Evolutionary conservation across 495 filamentous ascomycete species (phyloP), one percentile per base, ranked within the genome.

Genomic region (Zalerion maritima): DNA sequence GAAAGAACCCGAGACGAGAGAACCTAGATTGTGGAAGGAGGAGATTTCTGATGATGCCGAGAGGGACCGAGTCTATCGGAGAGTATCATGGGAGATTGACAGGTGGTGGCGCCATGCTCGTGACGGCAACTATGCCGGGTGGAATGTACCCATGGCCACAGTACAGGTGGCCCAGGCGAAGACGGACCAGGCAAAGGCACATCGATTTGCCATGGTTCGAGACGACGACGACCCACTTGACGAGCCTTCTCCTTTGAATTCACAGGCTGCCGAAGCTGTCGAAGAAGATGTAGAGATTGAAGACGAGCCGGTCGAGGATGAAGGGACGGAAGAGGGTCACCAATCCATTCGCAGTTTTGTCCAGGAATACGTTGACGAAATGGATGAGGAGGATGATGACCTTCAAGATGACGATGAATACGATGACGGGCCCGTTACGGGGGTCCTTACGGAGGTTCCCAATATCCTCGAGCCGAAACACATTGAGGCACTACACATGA

Each of bases 401-500:
- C 69, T 73, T 20, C 75, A 80, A 26, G 84, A 92, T 31, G 80
- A 86, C 41, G 78, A 81, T 27, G 74, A 73, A 2, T 77, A 81
- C 36, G 75, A 76, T 13, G 84, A 85, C 31, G 81, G 82, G 14
- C 81, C 79, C 24, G 77, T 92, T 50, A 78, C 78, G 17, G 86
- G 86, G 18, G 58, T 94, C 3, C 52, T 94, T 21, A 93, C 85
- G 3, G 86, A 93, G 48, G 79, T 94, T 16, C 86, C 86, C n/a
- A 75, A 93, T 33, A 85, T 93, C 11, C 63, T 94, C 10, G 84
- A 85, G 16, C 85, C 86, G 0, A 80, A 78, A 24, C 86, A 94
- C 52, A 94, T 94, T 26, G 84, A 93, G 49, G 83, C 84, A 5
- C 57, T 94, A 32, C 85, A 89, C 24, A 91, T 94, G 83, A 85